A percentile compares a stretch with the other conserved stretches of the same genome.
Conservation (phyloP, 208 protist species). For the Leishmania turanica region DNA sequence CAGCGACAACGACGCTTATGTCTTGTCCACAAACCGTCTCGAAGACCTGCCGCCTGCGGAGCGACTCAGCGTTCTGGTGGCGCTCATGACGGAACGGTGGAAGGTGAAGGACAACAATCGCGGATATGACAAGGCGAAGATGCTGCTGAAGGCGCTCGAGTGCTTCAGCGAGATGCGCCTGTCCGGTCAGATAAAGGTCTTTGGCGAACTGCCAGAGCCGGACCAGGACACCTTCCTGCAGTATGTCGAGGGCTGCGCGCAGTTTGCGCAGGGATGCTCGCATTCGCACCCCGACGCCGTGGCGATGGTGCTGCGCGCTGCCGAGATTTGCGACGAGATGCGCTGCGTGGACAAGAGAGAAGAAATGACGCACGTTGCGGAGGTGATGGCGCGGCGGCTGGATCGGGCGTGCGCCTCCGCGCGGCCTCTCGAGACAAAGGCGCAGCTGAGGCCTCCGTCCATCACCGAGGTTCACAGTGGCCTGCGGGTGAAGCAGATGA, state of each 20-base stretch:
- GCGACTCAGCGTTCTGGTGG: slow-evolving; percentile 72
- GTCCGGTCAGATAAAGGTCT: slow-evolving; percentile 56
- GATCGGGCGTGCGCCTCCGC: slow-evolving; percentile 77
- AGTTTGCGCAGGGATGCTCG: slow-evolving; percentile 75
- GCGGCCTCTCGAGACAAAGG: slow-evolving; percentile 50
- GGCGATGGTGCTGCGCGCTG: slow-evolving; percentile 71
- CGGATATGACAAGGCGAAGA: slow-evolving; percentile 87
- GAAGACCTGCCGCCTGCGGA: slow-evolving; percentile 72
- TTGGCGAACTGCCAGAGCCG: slow-evolving; percentile 63
- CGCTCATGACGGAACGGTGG: slow-evolving; percentile 75
- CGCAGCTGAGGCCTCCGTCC: slow-evolving; percentile 38
- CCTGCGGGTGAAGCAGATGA: slow-evolving; percentile 34
- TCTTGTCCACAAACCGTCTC: slow-evolving; percentile 76
- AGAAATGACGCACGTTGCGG: slow-evolving; percentile 82
- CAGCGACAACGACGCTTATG: slow-evolving; percentile 66
- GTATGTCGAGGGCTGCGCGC: slow-evolving; percentile 76
- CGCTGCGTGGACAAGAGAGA: slow-evolving; percentile 81
- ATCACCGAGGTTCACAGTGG: slow-evolving; percentile 39
- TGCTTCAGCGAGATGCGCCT: slow-evolving; percentile 91
- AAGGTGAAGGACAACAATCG: slow-evolving; percentile 82
- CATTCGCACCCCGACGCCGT: slow-evolving; percentile 88
- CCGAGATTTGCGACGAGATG: slow-evolving; percentile 91
- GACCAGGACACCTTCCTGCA: slow-evolving; percentile 91
- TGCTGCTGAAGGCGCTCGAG: slow-evolving; percentile 81
- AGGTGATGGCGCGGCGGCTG: slow-evolving; percentile 67